phyloP scores from a whole-genome alignment of 163 green algal species.

The Scenedesmus sp. region DNA sequence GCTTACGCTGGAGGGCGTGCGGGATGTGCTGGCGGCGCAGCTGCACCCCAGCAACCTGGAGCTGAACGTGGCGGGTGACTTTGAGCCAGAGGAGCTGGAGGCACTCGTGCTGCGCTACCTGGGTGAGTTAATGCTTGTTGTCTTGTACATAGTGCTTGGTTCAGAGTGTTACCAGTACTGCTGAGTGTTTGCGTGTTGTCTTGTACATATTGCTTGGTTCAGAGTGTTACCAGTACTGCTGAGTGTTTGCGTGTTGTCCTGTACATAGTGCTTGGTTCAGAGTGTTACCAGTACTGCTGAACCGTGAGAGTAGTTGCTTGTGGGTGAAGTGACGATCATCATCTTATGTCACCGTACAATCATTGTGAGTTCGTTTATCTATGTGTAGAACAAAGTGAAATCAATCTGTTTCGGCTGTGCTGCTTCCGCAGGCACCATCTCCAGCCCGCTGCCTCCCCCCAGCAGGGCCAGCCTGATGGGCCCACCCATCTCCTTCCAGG shows the following conservation, averaged over 20 bases:
- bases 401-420: background rate
- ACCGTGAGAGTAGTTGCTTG: no score
- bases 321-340: no score
- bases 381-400: no score
- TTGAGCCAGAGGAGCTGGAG: constrained; percentile 89
- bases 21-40: constrained; percentile 78
- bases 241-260: background rate
- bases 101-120: constrained; percentile 86
- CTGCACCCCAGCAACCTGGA: constrained; percentile 68
- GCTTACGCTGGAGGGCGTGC: constrained; percentile 88
- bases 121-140: constrained; percentile 79
- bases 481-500: constrained; percentile 59
- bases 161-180: background rate
- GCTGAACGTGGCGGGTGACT: constrained; percentile 94
- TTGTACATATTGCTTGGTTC: no score
- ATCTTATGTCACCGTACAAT: no score
- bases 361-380: no score
- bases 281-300: background rate
- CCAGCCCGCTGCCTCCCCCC: constrained; percentile 15
- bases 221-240: background rate
- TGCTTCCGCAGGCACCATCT: constrained; percentile 4
- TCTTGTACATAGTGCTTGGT: no score
- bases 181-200: constrained; percentile 4
- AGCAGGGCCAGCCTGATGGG: constrained; percentile 23
- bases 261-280: no score